phyloP scores from a whole-genome alignment of 2,329 filamentous ascomycete species.

The Rutstroemia sp. region DNA sequence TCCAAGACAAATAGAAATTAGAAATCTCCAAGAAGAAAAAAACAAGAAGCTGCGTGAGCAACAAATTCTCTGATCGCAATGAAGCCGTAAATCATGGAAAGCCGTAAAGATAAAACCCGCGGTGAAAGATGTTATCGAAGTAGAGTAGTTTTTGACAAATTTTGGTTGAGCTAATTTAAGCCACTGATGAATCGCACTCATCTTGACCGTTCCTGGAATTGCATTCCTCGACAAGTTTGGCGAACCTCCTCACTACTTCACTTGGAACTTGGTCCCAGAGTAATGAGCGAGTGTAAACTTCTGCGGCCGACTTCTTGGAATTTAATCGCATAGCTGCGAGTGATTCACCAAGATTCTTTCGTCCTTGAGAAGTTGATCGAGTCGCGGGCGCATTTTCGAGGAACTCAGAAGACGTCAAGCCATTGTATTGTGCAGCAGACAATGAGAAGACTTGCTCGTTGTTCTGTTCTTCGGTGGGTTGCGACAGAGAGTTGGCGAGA shows the following conservation, averaged over 20 bases:
- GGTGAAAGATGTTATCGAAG: constrained; percentile 6
- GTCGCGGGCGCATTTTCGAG: constrained; percentile 43
- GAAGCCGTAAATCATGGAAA: constrained; percentile 19
- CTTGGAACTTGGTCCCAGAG: constrained; percentile 91
- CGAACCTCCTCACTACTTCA: constrained; percentile 88
- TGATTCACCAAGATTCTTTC: constrained; percentile 72
- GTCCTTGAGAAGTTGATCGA: constrained; percentile 52
- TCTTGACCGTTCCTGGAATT: constrained; percentile 35
- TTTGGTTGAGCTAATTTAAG: neutral
- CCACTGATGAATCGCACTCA: constrained; percentile 16
- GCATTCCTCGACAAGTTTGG: constrained; percentile 78
- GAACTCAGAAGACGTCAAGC: constrained; percentile 70
- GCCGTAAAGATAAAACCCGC: constrained; percentile 12
- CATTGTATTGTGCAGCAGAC: constrained; percentile 81
- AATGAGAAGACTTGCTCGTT: constrained; percentile 84
- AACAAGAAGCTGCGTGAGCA: constrained; percentile 39
- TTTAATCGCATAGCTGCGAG: constrained; percentile 69
- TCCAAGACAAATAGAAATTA: constrained; percentile 23
- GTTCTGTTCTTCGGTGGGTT: constrained; percentile 76
- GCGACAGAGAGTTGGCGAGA: constrained; percentile 60
- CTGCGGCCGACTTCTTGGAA: constrained; percentile 67
- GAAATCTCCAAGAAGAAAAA: constrained; percentile 8
- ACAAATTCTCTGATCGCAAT: constrained; percentile 34
- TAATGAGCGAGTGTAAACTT: constrained; percentile 87
- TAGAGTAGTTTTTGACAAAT: constrained; percentile 7